These are phyloP conservation scores for Aspergillus brunneoviolaceus DNA, from an alignment of 2,329 filamentous ascomycete species.

Conservation along the genomic window DNA sequence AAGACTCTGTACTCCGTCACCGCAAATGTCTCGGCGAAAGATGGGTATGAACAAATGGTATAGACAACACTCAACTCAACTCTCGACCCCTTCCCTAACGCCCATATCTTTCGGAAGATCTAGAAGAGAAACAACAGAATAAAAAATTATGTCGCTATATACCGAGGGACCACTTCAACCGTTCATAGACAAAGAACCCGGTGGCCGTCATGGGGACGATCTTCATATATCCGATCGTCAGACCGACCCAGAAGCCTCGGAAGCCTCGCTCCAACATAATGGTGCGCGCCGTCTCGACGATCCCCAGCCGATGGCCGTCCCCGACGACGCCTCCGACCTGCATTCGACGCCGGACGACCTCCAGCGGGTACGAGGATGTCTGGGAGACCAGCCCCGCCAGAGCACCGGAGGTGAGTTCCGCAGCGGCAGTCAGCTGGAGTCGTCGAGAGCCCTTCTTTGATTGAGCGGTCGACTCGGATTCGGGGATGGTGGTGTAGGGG, in stretches of 20 bases:
- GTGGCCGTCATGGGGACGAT: conserved; percentile 84
- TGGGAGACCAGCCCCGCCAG: conserved; percentile 86
- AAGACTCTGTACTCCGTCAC: conserved; percentile 6
- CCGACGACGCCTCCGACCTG: conserved; percentile 94
- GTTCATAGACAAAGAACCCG: conserved; percentile 67
- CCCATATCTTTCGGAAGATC: not conserved
- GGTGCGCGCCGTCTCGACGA: conserved; percentile 72
- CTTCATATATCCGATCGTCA: conserved; percentile 95
- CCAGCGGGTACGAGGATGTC: conserved; percentile 88
- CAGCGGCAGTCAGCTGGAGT: conserved; percentile 75
- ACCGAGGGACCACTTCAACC: conserved; percentile 63
- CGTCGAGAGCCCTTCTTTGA: conserved; percentile 56
- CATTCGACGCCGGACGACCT: conserved; percentile 90
- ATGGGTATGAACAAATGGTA: conserved; percentile 20
- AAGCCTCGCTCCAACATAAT: conserved; percentile 76
- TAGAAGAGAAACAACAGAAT: conserved; percentile 1
- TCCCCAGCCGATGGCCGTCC: conserved; percentile 75
- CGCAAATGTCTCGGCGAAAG: conserved; percentile 11
- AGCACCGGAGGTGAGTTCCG: conserved; percentile 80
- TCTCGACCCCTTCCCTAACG: not conserved
- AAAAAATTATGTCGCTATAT: conserved; percentile 49
- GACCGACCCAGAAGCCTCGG: conserved; percentile 83
- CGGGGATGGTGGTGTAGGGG: conserved; percentile 71
- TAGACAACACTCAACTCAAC: conserved; percentile 16
- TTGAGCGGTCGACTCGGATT: conserved; percentile 46